A percentile compares a stretch with the other conserved stretches of the same genome.
Evolutionary conservation across 2,329 filamentous ascomycete species (phyloP).

Genomic region (Neonectria neomacrospora): DNA sequence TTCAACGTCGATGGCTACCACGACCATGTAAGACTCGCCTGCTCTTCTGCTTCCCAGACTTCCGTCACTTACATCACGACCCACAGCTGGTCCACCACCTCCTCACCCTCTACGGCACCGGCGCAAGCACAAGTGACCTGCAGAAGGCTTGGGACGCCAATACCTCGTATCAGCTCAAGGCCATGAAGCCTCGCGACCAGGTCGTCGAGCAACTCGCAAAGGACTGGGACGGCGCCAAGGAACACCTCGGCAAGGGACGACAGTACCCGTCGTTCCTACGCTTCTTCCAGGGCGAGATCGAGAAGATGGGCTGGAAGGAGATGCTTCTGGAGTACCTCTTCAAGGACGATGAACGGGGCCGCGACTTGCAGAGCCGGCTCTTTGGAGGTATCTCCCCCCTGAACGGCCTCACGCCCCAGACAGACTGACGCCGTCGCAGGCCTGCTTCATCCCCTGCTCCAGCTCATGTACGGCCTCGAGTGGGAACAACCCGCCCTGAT

Average conservation of each 20-base stretch:
- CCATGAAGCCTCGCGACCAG: slow-evolving; percentile 57
- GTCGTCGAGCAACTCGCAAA: slow-evolving; percentile 65
- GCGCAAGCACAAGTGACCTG: slow-evolving; percentile 70
- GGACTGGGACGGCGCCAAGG: slow-evolving; percentile 64
- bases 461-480: slow-evolving; percentile 86
- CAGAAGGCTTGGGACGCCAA: slow-evolving; percentile 74
- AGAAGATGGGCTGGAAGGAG: slow-evolving; percentile 66
- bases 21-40: slow-evolving; percentile 70
- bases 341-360: slow-evolving; percentile 69
- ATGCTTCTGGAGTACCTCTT: slow-evolving; percentile 77
- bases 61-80: slow-evolving; percentile 6
- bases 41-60: background rate
- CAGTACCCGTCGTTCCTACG: slow-evolving; percentile 79
- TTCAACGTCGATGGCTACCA: slow-evolving; percentile 83
- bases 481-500: slow-evolving; percentile 84
- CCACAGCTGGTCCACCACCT: slow-evolving; percentile 75
- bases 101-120: slow-evolving; percentile 80
- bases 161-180: slow-evolving; percentile 71
- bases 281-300: slow-evolving; percentile 82
- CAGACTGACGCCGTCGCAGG: slow-evolving; percentile 52
- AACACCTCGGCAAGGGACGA: slow-evolving; percentile 69
- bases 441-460: slow-evolving; percentile 73
- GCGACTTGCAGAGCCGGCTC: slow-evolving; percentile 76
- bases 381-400: slow-evolving; percentile 61
- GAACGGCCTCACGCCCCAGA: slow-evolving; percentile 39